Base-by-base conservation (phyloP, 768 basidiomycete species). In the Lactarius hatsudake region DNA sequence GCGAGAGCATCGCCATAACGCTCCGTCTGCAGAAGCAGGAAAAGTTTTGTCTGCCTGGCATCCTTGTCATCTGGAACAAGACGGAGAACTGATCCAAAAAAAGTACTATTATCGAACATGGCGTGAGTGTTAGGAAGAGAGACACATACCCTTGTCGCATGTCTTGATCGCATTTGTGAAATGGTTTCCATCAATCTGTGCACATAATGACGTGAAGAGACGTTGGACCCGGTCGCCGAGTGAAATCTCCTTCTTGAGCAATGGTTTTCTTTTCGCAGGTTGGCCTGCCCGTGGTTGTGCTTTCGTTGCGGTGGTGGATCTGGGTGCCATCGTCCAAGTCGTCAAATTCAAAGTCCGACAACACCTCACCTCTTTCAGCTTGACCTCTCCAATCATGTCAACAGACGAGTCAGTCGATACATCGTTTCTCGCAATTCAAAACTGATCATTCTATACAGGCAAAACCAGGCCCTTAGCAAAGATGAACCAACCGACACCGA, bases 171-270 rank as follows among this genome's bases (percentile, higher is more conserved):
- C 94, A 72, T 93, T 94, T 54, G 79, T 77, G 74, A 93, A 88
- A 78, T 95, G 87, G 1, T 90, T 91, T n/a, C 90, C 93, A 69
- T 96, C 93, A 72, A 96, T 88, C 75, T 96, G 95, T 12, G 91
- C 90, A 74, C 86, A 89, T 4, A 97, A 79, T 45, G 91, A 90
- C 59, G 84, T 86, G 78, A 91, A 94, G 61, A 91, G 79, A 20
- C 86, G 83, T 73, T 84, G 87, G 60, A 83, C 69, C 51, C 77
- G 72, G 60, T 80, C 80, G 40, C 73, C 71, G 38, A 73, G 68
- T 5, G 79, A 68, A 5, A 77, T 67, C 1, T 77, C 74, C 58
- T 75, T 72, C 65, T 77, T 80, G 34, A 71, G 69, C 72, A 75
- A 69, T 71, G 75, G 18, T 72, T 73, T 61, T 69, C 59, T 72